Evolutionary conservation across 1,284 basidiomycete genomes (phyloP), one percentile per base, ranked within the genome.

Genomic region (Coniophora puteana): DNA sequence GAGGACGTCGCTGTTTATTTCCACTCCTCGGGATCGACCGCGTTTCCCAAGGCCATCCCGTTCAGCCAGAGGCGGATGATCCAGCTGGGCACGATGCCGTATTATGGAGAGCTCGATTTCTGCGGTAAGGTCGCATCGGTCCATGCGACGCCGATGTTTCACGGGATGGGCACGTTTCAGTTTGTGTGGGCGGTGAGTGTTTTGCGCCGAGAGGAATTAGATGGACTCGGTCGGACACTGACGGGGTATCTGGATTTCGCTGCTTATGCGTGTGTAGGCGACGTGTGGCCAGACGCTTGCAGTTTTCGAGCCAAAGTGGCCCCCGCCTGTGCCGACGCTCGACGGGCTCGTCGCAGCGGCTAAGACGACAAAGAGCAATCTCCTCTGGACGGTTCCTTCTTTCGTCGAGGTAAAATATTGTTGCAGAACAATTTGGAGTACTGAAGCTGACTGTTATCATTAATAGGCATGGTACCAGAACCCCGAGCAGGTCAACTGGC

Each of bases 91-190:
- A 14, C 30, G 22, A 29, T 39, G 14, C 37, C 37, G 11, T 18
- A 33, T 20, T 41, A 18, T n/a, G 31, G 32, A 26, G 16, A 27
- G 29, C 40, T 23, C 18, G 40, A 34, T 20, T 24, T 41, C 11
- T 27, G 24, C 10, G 18, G 13, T 13, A 23, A 28, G 23, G 25
- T 41, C 5, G 5, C 33, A 13, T 18, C 28, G 23, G 20, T 12
- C 21, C 33, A 32, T 17, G 30, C 21, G 8, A n/a, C 25, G 11
- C n/a, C 17, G 8, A 31, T 40, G 38, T 40, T 47, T 26, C 55
- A 58, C 35, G 51, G 49, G 4, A 51, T 52, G 41, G 54, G 55
- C 12, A 13, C 48, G 20, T 16, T 45, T n/a, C 49, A 50, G 41
- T 40, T 46, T 14, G 28, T 14, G 21, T 52, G 51, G 51, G 30